Conservation (phyloP, 176 grass and related monocot genomes). For the Musa itinerans region DNA sequence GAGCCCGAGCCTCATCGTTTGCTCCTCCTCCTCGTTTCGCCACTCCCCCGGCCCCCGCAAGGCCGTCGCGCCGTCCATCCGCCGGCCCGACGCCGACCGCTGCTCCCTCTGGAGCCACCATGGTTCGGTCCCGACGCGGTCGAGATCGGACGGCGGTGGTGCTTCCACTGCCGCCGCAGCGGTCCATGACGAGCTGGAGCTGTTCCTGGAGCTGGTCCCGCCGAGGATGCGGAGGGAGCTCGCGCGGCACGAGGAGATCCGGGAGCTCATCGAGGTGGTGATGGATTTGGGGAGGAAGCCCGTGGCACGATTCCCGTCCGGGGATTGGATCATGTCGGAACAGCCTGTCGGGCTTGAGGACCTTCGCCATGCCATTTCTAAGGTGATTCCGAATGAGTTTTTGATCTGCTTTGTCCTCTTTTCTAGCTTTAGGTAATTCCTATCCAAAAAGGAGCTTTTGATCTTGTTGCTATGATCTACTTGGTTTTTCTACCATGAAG, state of each 20-base stretch:
- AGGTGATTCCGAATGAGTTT: slow-evolving; percentile 29
- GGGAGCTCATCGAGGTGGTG: slow-evolving; percentile 86
- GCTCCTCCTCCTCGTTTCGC: slow-evolving; percentile 40
- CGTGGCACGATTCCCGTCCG: slow-evolving; percentile 73
- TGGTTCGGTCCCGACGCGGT: background rate
- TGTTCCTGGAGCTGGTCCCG: slow-evolving; percentile 77
- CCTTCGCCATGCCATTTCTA: slow-evolving; percentile 71
- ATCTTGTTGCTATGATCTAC: background rate
- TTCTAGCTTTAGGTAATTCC: slow-evolving; percentile 33
- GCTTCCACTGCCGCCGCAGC: background rate
- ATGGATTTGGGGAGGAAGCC: slow-evolving; percentile 86
- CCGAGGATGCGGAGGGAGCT: slow-evolving; percentile 67
- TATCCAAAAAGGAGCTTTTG: background rate
- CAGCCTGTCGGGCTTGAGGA: slow-evolving; percentile 57
- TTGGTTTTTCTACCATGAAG: no score
- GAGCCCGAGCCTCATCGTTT: slow-evolving; percentile 34
- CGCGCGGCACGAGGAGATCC: slow-evolving; percentile 48
- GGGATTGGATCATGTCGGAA: slow-evolving; percentile 80
- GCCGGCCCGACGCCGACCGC: slow-evolving; percentile 45
- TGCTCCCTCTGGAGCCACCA: slow-evolving; percentile 35
- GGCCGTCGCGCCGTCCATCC: slow-evolving; percentile 51
- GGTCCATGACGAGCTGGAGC: slow-evolving; percentile 44
- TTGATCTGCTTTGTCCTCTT: background rate
- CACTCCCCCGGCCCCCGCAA: slow-evolving; percentile 36
- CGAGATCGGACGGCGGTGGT: background rate